A percentile compares a stretch with the other conserved stretches of the same genome.
Conservation (phyloP, 1,284 basidiomycete genomes). For the Microbotryum scabiosae region DNA sequence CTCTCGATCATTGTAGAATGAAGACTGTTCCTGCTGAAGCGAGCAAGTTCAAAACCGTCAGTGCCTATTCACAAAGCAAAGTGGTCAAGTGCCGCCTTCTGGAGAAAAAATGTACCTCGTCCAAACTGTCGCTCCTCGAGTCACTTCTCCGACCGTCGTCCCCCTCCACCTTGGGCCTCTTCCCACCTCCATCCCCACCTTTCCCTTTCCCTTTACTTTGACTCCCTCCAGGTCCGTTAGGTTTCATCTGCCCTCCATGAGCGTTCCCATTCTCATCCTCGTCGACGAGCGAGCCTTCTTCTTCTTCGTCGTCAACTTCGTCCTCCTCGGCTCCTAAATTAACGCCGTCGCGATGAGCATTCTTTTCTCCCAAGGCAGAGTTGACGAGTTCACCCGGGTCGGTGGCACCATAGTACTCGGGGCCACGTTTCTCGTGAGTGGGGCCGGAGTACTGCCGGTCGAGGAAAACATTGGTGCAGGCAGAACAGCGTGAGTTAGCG, state of each 20-base stretch:
- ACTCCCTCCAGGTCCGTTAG: too few relatives aligned
- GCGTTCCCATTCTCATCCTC: slow-evolving; percentile 27
- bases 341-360: slow-evolving; percentile 36
- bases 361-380: slow-evolving; percentile 16
- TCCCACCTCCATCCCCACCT: too few relatives aligned
- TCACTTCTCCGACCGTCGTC: too few relatives aligned
- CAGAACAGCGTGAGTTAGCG: slow-evolving; percentile 11
- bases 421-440: slow-evolving; percentile 25
- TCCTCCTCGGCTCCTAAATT: slow-evolving; percentile 45
- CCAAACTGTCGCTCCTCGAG: too few relatives aligned
- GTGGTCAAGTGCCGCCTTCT: too few relatives aligned
- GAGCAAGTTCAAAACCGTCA: too few relatives aligned
- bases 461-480: not conserved
- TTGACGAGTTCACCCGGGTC: slow-evolving; percentile 6
- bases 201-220: too few relatives aligned
- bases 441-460: slow-evolving; percentile 46
- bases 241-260: not conserved
- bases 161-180: too few relatives aligned
- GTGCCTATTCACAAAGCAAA: too few relatives aligned
- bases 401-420: slow-evolving; percentile 22
- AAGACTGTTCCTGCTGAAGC: too few relatives aligned
- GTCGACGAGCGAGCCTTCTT: slow-evolving; percentile 32
- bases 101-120: too few relatives aligned
- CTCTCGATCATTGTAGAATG: too few relatives aligned
- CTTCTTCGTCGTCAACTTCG: slow-evolving; percentile 46